phyloP scores from a whole-genome alignment of 108 stramenopile species.

The Cyclotella cryptica region DNA sequence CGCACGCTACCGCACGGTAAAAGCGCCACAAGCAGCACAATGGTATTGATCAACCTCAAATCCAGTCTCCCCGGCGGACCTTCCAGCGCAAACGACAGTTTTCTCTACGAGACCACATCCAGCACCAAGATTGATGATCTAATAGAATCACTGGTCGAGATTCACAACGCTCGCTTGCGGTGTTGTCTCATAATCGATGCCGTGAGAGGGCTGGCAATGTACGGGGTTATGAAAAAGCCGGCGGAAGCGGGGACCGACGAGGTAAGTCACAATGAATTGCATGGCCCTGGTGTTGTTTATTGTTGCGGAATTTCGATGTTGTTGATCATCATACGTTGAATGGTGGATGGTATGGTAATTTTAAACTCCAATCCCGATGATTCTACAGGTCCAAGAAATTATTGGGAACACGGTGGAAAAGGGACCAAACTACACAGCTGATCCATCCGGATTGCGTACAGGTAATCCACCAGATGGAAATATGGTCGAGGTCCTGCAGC shows the following conservation, averaged over 20 bases:
- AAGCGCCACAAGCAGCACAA: too few relatives aligned
- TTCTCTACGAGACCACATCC: slow-evolving; percentile 80
- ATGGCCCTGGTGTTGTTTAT: neutral
- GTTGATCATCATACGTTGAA: too few relatives aligned
- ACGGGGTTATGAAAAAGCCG: slow-evolving; percentile 72
- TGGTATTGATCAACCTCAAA: slow-evolving; percentile 78
- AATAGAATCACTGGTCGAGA: slow-evolving; percentile 69
- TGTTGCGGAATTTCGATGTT: too few relatives aligned
- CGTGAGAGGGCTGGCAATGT: slow-evolving; percentile 58
- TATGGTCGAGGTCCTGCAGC: slow-evolving; percentile 57
- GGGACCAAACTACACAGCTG: slow-evolving; percentile 53
- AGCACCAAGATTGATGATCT: slow-evolving; percentile 70
- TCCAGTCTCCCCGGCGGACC: slow-evolving; percentile 19
- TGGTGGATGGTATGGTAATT: neutral
- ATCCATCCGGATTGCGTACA: slow-evolving; percentile 69
- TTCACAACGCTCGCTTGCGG: slow-evolving; percentile 71
- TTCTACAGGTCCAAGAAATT: slow-evolving; percentile 24
- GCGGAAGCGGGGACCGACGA: slow-evolving; percentile 39
- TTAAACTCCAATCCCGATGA: neutral
- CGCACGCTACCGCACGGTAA: too few relatives aligned
- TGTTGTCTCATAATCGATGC: slow-evolving; percentile 60
- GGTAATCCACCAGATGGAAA: slow-evolving; percentile 73
- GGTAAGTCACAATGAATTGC: slow-evolving; percentile 7
- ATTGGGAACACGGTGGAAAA: slow-evolving; percentile 49
- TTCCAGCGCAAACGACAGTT: slow-evolving; percentile 57